phyloP scores from a whole-genome alignment of 192 early-diverging fungal genomes.

The Linderina pennispora region DNA sequence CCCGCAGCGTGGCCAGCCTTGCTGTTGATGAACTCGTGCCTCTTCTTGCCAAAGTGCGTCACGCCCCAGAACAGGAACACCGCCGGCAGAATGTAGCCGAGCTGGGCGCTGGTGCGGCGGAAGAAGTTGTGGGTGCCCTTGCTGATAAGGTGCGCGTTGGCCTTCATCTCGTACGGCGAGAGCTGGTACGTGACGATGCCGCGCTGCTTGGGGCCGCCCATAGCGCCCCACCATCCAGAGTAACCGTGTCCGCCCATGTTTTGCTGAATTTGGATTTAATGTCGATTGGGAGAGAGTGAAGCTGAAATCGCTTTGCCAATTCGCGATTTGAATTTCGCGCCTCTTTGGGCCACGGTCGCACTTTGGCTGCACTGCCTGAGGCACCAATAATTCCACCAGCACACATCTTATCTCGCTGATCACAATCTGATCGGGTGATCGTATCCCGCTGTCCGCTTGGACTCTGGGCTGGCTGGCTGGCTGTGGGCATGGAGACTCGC shows the following conservation, averaged over 20 bases:
- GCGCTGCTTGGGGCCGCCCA: conserved; percentile 42
- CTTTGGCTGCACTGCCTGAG: no score
- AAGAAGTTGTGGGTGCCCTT: conserved; percentile 43
- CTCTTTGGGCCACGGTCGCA: no score
- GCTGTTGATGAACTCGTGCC: conserved; percentile 39
- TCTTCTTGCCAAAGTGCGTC: conserved; percentile 37
- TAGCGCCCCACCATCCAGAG: conserved; percentile 40
- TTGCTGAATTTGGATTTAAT: neutral
- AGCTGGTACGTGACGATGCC: conserved; percentile 40
- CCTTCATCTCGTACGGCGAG: conserved; percentile 43
- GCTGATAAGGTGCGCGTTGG: conserved; percentile 38
- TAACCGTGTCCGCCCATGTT: conserved; percentile 37
- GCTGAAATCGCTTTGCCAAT: no score
- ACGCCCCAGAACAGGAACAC: conserved; percentile 36
- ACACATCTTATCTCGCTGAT: no score
- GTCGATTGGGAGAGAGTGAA: no score
- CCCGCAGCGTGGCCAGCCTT: conserved; percentile 37
- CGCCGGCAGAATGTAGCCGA: conserved; percentile 31
- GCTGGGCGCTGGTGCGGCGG: conserved; percentile 33
- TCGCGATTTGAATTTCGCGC: no score
- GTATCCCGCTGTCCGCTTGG: no score
- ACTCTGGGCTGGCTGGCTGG: no score
- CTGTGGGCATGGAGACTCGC: no score
- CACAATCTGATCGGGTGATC: no score
- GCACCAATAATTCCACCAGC: no score